Base-by-base conservation (phyloP, 495 filamentous ascomycete species). In the Clavariopsis aquatica region DNA sequence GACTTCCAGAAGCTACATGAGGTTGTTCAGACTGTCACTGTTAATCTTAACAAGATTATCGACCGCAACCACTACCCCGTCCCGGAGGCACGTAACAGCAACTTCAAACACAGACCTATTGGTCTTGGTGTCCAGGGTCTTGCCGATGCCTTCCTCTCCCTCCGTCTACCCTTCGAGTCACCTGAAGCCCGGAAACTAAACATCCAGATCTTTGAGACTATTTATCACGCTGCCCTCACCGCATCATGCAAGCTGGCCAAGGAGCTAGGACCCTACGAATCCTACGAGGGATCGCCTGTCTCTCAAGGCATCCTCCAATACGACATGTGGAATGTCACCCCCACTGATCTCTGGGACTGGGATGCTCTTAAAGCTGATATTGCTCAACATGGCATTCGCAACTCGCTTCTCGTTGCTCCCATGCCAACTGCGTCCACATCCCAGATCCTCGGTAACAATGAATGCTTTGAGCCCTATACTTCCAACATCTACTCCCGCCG, bases 401-500 rank as follows among this genome's bases (percentile, higher is more conserved):
- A 98, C 86, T 92, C 88, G 76, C 79, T 98, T 72, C 83, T 98
- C 58, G 86, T 98, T 57, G 94, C 95, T 19, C 94, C 94, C 66
- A 98, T 98, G 94, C 94, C 94, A 15, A 98, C 94, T 60, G 94
- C 94, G 52, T 91, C 87, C 64, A 98, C 94, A 36, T 93, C 89
- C 67, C 94, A 98, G 80, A 98, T 98, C 73, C 81, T 97, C 56
- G 94, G 94, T 68, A 92, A 95, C 85, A 98, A 98, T 74, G 94
- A 98, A 77, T 98, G 94, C 83, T 98, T 98, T 77, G 94, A 98
- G 83, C 94, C 94, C 17, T 98, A 98, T 78, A 98, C 94, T 6
- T 96, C 92, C 62, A 98, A 98, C 82, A 98, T 98, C 77, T 98
- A 98, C 83, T 95, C 92, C 46, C 94, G 94, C 62, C 94, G 94